A percentile compares a stretch with the other conserved stretches of the same genome.
Evolutionary conservation across 345 rosid species (phyloP).

Genomic region (Corymbia maculata): DNA sequence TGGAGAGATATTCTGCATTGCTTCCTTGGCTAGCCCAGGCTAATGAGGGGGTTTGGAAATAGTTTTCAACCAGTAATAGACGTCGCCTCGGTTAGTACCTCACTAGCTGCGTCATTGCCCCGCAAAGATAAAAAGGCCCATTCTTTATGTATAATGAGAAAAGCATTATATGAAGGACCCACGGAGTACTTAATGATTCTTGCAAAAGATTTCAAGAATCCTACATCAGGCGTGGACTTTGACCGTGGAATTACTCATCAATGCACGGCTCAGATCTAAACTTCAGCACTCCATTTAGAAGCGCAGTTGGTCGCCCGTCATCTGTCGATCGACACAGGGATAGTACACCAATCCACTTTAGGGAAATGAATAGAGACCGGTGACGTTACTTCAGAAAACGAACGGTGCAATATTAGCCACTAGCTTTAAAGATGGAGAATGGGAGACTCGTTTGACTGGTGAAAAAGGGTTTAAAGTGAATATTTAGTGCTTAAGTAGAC

Average conservation of each 20-base stretch:
- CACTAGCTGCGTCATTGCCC: too few relatives aligned
- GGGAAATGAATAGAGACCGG: background rate
- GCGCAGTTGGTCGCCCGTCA: background rate
- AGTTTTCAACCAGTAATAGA: too few relatives aligned
- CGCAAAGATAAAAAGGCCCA: too few relatives aligned
- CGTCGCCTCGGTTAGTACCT: too few relatives aligned
- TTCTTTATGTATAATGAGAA: background rate
- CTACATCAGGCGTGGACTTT: background rate
- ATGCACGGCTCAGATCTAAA: background rate
- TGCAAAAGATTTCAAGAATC: background rate
- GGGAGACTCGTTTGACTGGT: too few relatives aligned
- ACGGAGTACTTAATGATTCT: background rate
- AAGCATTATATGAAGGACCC: background rate
- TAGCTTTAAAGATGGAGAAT: too few relatives aligned
- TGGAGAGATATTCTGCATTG: background rate
- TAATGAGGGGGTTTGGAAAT: too few relatives aligned
- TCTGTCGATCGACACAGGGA: background rate
- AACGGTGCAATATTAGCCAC: too few relatives aligned
- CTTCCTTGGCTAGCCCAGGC: too few relatives aligned
- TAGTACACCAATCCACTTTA: background rate
- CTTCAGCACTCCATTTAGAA: background rate
- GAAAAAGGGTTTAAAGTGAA: too few relatives aligned
- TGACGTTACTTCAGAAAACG: too few relatives aligned
- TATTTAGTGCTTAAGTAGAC: too few relatives aligned
- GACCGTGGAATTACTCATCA: background rate